Evolutionary conservation across 1,284 basidiomycete species (phyloP), one percentile per base, ranked within the genome.

Genomic region (Ustilago crameri): DNA sequence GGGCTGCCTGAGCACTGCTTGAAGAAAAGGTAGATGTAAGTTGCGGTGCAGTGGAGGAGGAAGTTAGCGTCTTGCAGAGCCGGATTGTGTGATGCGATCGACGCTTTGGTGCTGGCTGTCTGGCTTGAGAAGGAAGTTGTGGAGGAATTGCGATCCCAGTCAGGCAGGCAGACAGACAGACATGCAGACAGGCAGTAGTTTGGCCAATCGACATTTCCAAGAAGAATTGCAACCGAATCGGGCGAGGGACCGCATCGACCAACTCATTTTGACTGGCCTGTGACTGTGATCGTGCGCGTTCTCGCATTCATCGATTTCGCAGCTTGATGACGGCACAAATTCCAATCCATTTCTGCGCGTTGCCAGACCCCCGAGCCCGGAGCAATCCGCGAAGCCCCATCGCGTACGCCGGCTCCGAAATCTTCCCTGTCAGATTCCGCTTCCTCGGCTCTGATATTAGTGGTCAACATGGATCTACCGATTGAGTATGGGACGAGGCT

Each of bases 81-180:
- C 40, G n/a, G 32, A 26, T 5, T 35, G 47, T 41, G 42, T 27
- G 46, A 40, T 42, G 42, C 23, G 49, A 51, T 23, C 34, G 38
- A 42, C 15, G 42, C n/a, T 26, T 38, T 24, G n/a, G 27, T 14
- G 27, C 18, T 20, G 34, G 20, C 27, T 26, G 20, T 40, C 27
- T n/a, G n/a, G n/a, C n/a, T n/a, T n/a, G n/a, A n/a, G n/a, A n/a
- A 35, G 43, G 42, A 45, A 52, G 37, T 60, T 60, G 64, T 67
- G 64, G 57, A 61, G 57, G 58, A 67, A 23, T 23, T 41, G 53
- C 45, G 53, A 24, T 30, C 20, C 23, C 27, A 34, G 34, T 17
- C 41, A 17, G 5, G 47, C 55, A 44, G 23, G 44, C n/a, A 23
- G 45, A 47, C 44, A 24, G 23, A 9, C 10, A 5, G n/a, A 24